Percentiles rank a stretch among this genome's conserved stretches.
phyloP scores from a whole-genome alignment of 352 stramenopile species.

The Pythium rishiriense region DNA sequence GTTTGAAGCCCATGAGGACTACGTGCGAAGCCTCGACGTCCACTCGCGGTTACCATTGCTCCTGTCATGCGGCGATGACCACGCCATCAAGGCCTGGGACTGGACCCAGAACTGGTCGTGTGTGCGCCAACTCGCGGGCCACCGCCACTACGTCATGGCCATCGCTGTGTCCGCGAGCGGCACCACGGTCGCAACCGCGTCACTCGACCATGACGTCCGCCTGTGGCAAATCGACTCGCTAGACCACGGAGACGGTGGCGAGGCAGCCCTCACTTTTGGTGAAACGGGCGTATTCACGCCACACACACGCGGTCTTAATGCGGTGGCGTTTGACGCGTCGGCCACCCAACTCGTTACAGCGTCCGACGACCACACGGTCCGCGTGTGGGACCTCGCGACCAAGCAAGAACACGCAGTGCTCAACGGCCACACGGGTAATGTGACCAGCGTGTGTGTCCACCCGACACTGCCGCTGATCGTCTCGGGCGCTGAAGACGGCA shows the following conservation, averaged over 20 bases:
- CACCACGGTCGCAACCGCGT: constrained; percentile 91
- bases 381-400: constrained; percentile 95
- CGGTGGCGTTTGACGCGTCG: constrained; percentile 86
- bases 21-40: constrained; percentile 89
- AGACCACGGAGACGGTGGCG: neutral
- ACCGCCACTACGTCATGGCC: constrained; percentile 95
- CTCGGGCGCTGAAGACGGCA: constrained; percentile 90
- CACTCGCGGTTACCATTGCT: constrained; percentile 91
- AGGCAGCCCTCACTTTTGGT: neutral
- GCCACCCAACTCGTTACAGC: constrained; percentile 92
- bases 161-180: constrained; percentile 52
- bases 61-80: constrained; percentile 89
- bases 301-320: constrained; percentile 94
- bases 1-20: constrained; percentile 95
- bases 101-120: constrained; percentile 42
- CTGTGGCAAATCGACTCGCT: constrained; percentile 31
- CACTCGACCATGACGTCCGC: constrained; percentile 92
- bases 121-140: constrained; percentile 39
- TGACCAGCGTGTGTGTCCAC: constrained; percentile 92
- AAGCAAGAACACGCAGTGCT: constrained; percentile 89
- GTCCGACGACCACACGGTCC: constrained; percentile 88
- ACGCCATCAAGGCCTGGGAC: constrained; percentile 95
- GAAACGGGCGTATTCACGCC: constrained; percentile 26
- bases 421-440: constrained; percentile 92
- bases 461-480: constrained; percentile 69